These are phyloP conservation scores for Dryas alaskensis DNA, from an alignment of 306 rosid genomes.

Conservation along the genomic window DNA sequence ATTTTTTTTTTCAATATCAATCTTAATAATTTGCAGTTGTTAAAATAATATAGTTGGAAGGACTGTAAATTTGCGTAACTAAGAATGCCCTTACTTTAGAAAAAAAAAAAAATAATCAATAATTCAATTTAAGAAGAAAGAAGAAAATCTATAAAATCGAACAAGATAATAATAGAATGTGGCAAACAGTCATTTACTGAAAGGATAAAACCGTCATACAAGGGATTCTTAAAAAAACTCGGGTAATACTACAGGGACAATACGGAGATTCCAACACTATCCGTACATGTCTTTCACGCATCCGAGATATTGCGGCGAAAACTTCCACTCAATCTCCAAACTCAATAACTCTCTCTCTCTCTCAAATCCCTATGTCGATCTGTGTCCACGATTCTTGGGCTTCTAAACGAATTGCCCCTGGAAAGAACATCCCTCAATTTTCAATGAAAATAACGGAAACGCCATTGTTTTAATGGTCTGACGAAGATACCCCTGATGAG, in stretches of 20 bases:
- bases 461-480: background rate
- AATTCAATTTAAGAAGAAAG: background rate
- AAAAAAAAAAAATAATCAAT: background rate
- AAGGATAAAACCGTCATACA: background rate
- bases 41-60: too few relatives aligned
- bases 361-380: slow-evolving; percentile 61
- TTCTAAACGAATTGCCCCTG: slow-evolving; percentile 3
- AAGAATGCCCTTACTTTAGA: too few relatives aligned
- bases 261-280: slow-evolving; percentile 22
- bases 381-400: slow-evolving; percentile 53
- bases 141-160: background rate
- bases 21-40: too few relatives aligned
- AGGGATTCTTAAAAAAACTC: too few relatives aligned
- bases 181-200: background rate
- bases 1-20: too few relatives aligned
- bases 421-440: background rate
- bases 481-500: slow-evolving; percentile 12
- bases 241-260: background rate
- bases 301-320: slow-evolving; percentile 17
- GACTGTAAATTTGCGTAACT: too few relatives aligned
- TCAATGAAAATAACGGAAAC: background rate
- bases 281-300: slow-evolving; percentile 25
- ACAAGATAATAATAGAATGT: background rate
- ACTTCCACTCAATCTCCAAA: slow-evolving; percentile 2
- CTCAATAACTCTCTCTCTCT: slow-evolving; percentile 19